Percentiles rank a stretch among this genome's conserved stretches.
Conservation (phyloP, 169 alveolate species). For the Toxoplasma gondii region DNA sequence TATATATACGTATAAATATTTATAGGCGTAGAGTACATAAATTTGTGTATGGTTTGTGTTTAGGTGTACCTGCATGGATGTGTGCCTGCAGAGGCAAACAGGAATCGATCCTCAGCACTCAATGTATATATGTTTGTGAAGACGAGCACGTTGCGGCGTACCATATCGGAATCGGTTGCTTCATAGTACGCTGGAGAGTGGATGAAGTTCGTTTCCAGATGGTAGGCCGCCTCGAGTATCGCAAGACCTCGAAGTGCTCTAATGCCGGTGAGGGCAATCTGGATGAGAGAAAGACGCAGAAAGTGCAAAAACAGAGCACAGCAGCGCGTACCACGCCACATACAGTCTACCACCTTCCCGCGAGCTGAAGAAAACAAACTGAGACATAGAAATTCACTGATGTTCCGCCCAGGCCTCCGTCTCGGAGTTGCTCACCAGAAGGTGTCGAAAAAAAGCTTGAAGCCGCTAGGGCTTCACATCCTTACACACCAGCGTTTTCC, state of each 20-base stretch:
- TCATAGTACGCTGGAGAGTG: background rate
- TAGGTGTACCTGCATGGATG: background rate
- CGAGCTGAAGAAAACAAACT: background rate
- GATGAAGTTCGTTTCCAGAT: background rate
- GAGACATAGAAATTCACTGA: too few relatives aligned
- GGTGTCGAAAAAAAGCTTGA: too few relatives aligned
- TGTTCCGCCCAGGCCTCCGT: too few relatives aligned
- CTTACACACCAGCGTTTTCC: too few relatives aligned
- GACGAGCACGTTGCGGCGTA: background rate
- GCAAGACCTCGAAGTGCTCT: conserved; percentile 21
- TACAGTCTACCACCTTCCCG: background rate
- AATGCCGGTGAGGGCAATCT: background rate
- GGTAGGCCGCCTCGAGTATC: conserved; percentile 7
- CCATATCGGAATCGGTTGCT: background rate
- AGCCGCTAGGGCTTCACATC: too few relatives aligned
- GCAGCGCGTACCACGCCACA: background rate
- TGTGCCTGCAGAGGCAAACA: background rate
- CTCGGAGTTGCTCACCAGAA: too few relatives aligned
- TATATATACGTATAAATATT: background rate
- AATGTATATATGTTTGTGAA: too few relatives aligned
- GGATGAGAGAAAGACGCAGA: background rate
- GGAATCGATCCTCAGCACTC: too few relatives aligned
- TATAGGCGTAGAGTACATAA: background rate
- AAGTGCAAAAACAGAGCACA: background rate
- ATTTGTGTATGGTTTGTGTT: too few relatives aligned